Base-by-base conservation (phyloP, 2,329 filamentous ascomycete species). In the Nothophoma quercina region DNA sequence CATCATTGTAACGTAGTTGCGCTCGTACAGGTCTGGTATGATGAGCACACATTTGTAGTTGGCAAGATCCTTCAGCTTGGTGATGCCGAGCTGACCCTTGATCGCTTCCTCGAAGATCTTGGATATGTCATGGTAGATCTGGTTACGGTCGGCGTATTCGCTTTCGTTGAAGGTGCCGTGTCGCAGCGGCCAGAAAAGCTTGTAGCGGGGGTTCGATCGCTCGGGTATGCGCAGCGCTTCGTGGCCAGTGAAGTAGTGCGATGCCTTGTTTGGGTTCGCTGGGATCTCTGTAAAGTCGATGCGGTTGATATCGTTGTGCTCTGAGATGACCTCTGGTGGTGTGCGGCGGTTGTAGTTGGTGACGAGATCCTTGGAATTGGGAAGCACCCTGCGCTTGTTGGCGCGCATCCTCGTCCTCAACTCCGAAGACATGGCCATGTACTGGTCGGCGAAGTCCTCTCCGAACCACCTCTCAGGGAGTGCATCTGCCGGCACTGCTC, bases 41-140 rank as follows among this genome's bases (percentile, higher is more conserved):
- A 99, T 88, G 68, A 98, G 91, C n/a, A 97, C 93, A 64, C 92
- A 97, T 66, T 90, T 95, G 75, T 97, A 98, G 71, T 96, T 90
- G 47, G 84, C 84, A 87, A 93, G 96, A 43, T 93, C 87, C 64
- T 88, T 89, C 66, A 89, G 89, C 58, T 85, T 87, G 22, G 83
- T 87, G 33, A 97, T 75, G 1, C 89, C 90, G 7, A 98, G 81
- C 67, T 98, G 91, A n/a, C 85, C 86, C 59, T 88, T 88, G 65
- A 99, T 88, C 1, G 92, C 90, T 59, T 92, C 88, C 68, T 96
- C 91, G 10, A 98, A 77, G 25, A 98, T 88, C 10, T 88, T 86
- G 64, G 95, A 90, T 50, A 98, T 88, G 69, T 98, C 95, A 67
- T 95, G 85, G 68, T 89, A 90, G 16, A 98, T 80, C 62, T 91